Conservation (phyloP, 2,329 filamentous ascomycete genomes). For the Alternaria brassicae region DNA sequence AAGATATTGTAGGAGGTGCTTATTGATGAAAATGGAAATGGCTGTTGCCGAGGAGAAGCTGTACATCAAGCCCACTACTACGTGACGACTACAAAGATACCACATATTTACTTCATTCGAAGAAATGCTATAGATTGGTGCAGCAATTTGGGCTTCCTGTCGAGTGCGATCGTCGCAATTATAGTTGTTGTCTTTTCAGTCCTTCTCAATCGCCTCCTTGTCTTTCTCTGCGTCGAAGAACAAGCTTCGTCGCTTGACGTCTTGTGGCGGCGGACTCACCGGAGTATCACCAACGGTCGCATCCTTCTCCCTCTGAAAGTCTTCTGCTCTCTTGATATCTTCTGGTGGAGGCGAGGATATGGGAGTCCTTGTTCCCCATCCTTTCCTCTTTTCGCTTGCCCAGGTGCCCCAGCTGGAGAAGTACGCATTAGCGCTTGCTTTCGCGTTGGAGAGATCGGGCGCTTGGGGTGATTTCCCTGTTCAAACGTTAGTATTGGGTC, state of each 20-base stretch:
- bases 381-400: conserved; percentile 75
- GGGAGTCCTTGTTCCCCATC: conserved; percentile 40
- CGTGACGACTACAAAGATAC: background rate
- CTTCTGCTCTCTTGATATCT: conserved; percentile 39
- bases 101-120: background rate
- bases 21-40: background rate
- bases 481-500: conserved; percentile 1
- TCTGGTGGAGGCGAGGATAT: conserved; percentile 31
- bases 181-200: background rate
- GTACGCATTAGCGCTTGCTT: conserved; percentile 67
- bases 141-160: background rate
- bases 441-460: conserved; percentile 62
- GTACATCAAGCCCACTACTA: background rate
- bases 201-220: background rate
- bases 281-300: conserved; percentile 7
- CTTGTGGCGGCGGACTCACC: background rate
- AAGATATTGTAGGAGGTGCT: background rate
- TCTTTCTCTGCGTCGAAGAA: conserved; percentile 31
- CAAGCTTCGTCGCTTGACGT: conserved; percentile 21
- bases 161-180: background rate
- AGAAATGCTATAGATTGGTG: background rate
- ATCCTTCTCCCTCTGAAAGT: conserved; percentile 34
- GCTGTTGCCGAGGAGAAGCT: background rate
- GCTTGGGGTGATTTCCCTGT: conserved; percentile 40
- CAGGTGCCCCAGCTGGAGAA: conserved; percentile 69